Evolutionary conservation across 2,329 filamentous ascomycete genomes (phyloP).

Genomic region (Cyphellophora europaea): DNA sequence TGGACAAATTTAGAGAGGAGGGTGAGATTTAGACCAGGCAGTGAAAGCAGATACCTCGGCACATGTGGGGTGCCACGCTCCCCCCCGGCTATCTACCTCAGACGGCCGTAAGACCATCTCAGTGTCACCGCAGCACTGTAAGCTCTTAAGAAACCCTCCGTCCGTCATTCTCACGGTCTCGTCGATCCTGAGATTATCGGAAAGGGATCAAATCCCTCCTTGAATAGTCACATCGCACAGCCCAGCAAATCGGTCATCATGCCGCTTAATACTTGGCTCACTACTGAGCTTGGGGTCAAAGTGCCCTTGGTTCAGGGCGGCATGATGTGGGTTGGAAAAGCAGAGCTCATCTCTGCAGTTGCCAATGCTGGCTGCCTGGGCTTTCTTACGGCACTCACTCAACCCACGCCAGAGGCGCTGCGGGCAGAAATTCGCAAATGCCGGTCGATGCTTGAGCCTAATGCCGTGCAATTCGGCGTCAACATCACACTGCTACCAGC

Average conservation of each 20-base stretch:
- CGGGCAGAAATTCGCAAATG: slow-evolving; percentile 2
- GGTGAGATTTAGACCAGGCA: too few relatives aligned
- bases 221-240: too few relatives aligned
- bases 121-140: too few relatives aligned
- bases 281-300: neutral
- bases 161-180: too few relatives aligned
- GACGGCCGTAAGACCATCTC: too few relatives aligned
- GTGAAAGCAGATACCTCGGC: too few relatives aligned
- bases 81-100: too few relatives aligned
- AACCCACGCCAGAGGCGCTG: slow-evolving; percentile 2
- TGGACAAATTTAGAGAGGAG: too few relatives aligned
- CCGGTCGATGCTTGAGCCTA: neutral
- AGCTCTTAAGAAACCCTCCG: too few relatives aligned
- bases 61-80: too few relatives aligned
- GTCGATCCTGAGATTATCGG: too few relatives aligned
- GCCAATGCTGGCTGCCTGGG: slow-evolving; percentile 2
- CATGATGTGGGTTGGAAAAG: slow-evolving; percentile 1
- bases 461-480: neutral
- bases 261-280: neutral
- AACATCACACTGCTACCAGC: slow-evolving; percentile 2
- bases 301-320: slow-evolving; percentile 1
- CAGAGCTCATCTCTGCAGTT: slow-evolving; percentile 1
- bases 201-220: too few relatives aligned
- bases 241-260: neutral
- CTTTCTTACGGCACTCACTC: slow-evolving; percentile 1